Base-by-base conservation (phyloP, 2,329 filamentous ascomycete species). In the Ramularia collo-cygni region DNA sequence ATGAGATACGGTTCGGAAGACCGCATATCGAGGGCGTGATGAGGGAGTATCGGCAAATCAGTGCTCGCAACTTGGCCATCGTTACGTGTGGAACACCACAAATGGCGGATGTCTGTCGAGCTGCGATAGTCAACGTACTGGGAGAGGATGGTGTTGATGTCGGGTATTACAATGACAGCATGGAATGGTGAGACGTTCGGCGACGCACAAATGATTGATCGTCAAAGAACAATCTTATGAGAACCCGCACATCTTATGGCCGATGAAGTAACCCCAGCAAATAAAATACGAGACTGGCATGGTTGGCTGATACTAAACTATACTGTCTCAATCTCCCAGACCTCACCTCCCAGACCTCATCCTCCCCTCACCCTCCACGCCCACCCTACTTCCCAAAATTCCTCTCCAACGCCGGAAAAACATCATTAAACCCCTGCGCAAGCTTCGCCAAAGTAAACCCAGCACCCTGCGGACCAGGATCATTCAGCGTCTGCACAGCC, bases 21-120 rank as follows among this genome's bases (percentile, higher is more conserved):
- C 50, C 52, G 10, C 44, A 54, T 28, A 28, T 54, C 3, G 40
- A 41, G 35, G 34, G 14, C 16, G 32, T 48, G 4, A 52, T 56
- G 18, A 14, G 40, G 9, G 40, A 49, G 21, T 37, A 37, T 24
- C 42, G 39, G n/a, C 42, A 27, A 12, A 19, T 39, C 12, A 46
- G 43, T 12, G 32, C 15, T 34, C 40, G 10, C 19, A 47, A 32
- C 33, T 24, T 52, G 40, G 51, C 47, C 8, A 27, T 53, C 8
- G 37, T 53, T 10, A 47, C 39, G 9, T 53, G 46, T 30, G 51
- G 48, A 7, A 39, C 48, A 9, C 42, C 46, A 18, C 39, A 46
- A 28, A 43, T 53, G 12, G 42, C 43, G 24, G 48, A 50, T 42
- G 43, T 26, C 19, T 52, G 48, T 27, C 42, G 51, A 10, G 41